Evolutionary conservation across 371 early-diverging fungal genomes (phyloP), one percentile per base, ranked within the genome.

Genomic region (Mortierella sp.): DNA sequence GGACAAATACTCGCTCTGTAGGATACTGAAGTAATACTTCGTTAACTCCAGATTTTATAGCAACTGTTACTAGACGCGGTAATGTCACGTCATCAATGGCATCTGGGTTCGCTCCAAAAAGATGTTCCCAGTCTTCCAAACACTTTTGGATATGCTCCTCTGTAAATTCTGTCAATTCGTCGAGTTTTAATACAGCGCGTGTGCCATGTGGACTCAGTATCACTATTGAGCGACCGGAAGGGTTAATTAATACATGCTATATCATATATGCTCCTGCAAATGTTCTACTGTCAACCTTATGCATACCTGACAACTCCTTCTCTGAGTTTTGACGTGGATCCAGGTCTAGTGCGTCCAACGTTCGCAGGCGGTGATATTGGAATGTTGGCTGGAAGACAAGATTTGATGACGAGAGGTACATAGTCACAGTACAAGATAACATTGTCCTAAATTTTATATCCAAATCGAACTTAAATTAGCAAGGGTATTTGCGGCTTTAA

Each of bases 161-260:
- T n/a, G 80, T 64, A 42, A 74, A 74, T 32, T 74, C 75, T 4
- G 64, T 26, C 55, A 49, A 63, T 9, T 59, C 75, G 3, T 31
- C 51, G 3, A 61, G 49, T 23, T 58, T 66, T 37, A 80, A 55
- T 13, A 74, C 29, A 13, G 71, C 80, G 3, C 56, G 32, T 28
- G 75, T 80, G 2, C 80, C 80, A 53, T 70, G 70, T n/a, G 80
- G 80, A 56, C 80, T 80, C 19, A 80, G 58, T 34, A 80, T 13
- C 10, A 80, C 80, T 80, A 34, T 34, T 17, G 5, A 12, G n/a
- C 23, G 17, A 19, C 19, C 15, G 3, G 26, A 22, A 5, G 22
- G 8, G 40, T 37, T 5, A 32, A 43, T 34, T 29, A 34, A 15
- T 34, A 2, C n/a, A 47, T 32, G 37, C 37, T 40, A 31, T 4